Base-by-base conservation (phyloP, 2,329 filamentous ascomycete species). In the Boeremia lycopersici region DNA sequence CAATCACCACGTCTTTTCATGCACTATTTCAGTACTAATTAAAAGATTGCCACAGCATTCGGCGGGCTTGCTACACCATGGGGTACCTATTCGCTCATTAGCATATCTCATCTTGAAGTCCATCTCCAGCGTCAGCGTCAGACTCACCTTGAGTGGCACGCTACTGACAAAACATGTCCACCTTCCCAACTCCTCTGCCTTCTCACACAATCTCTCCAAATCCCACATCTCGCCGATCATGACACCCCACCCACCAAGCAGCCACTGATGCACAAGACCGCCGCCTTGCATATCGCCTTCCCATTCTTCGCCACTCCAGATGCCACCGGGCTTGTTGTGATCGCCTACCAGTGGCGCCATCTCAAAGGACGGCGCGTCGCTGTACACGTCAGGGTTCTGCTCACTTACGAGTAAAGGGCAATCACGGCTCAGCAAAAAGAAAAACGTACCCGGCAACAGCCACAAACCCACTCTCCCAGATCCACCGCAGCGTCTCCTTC, bases 101-200 rank as follows among this genome's bases (percentile, higher is more conserved):
- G 60, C 17, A 11, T 7, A 2, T 30, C 28, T 30, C 25, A 28
- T 39, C n/a, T 8, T 23, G 10, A 19, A 17, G 15, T 23, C 15
- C 15, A 42, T 31, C 9, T 11, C 15, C 40, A 19, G 19, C 3
- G 6, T 11, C 40, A 19, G 19, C 3, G 6, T 11, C 15, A 31
- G 6, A 42, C 63, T 53, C 53, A 74, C 72, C 60, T 87, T 87
- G 55, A 86, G 68, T 1, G 86, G 85, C 31, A 78, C 78, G 60
- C 84, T 87, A 0, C 81, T 84, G 6, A 89, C 76, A 71, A 89
- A 81, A 63, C 88, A 89, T 2, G 78, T 83, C 66, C 81, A 86
- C 25, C 81, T 73, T 30, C 78, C 75, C 65, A 79, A 71, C 63
- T 77, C 76, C 60, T 81, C 84, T 61, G 84, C 84, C 43, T 82